Percentiles rank a stretch among this genome's conserved stretches.
These are phyloP conservation scores for Lepidium didymum DNA, from an alignment of 345 rosid genomes.

Conservation along the genomic window DNA sequence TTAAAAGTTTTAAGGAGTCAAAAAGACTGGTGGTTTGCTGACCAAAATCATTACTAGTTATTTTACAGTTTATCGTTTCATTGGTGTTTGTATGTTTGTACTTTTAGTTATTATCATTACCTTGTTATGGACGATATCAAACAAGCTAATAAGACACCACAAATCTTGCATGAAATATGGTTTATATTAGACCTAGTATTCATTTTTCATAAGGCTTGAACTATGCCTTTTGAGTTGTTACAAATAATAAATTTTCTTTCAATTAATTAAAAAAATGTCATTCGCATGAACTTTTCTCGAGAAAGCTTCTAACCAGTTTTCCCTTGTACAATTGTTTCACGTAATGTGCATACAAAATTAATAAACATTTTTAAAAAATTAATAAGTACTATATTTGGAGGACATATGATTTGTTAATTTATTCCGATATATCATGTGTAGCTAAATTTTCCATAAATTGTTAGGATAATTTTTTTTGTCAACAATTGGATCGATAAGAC, in stretches of 20 bases:
- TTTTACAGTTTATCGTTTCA: too few species aligned
- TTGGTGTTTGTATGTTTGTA: neutral
- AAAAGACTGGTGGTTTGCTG: neutral
- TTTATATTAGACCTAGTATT: neutral
- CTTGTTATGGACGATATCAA: neutral
- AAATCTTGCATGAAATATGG: slow-evolving; percentile 1
- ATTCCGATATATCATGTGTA: neutral
- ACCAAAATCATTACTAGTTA: neutral
- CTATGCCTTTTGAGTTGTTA: neutral
- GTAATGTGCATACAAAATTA: neutral
- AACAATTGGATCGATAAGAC: too few species aligned
- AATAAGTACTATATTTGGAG: neutral
- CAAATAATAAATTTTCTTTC: neutral
- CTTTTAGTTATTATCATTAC: neutral
- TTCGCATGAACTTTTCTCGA: slow-evolving; percentile 2
- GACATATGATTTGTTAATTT: neutral
- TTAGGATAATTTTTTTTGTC: neutral
- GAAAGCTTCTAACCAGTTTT: neutral
- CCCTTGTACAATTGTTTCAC: neutral
- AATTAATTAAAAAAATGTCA: neutral
- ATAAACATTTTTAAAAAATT: neutral
- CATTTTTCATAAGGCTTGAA: neutral
- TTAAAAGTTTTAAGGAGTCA: neutral
- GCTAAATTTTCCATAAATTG: neutral
- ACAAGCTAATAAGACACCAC: neutral